Evolutionary conservation across 352 stramenopile species (phyloP).

Genomic region (Pelagophyceae sp.): DNA sequence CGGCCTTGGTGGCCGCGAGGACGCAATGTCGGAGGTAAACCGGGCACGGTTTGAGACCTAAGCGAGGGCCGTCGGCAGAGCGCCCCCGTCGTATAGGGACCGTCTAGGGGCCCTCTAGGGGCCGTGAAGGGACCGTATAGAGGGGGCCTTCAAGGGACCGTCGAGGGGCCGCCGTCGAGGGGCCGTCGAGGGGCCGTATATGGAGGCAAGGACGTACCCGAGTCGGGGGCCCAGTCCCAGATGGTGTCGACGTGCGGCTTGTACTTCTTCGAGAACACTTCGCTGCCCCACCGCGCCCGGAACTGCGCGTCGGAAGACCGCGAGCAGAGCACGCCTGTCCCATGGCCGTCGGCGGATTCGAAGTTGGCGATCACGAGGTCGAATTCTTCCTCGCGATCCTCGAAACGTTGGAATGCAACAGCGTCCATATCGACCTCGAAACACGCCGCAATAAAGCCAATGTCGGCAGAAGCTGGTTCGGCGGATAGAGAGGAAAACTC

Average conservation of each 20-base stretch:
- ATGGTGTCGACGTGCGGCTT: conserved; percentile 72
- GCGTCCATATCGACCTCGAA: conserved; percentile 5
- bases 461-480: conserved; percentile 50
- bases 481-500: conserved; percentile 75
- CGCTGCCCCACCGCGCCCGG: conserved; percentile 59
- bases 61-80: too few relatives aligned
- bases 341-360: conserved; percentile 19
- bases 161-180: too few relatives aligned
- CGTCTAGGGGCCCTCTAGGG: too few relatives aligned
- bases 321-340: conserved; percentile 65
- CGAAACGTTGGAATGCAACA: conserved; percentile 40
- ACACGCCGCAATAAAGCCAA: conserved; percentile 38
- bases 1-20: conserved; percentile 50
- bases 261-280: conserved; percentile 69
- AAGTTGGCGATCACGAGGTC: conserved; percentile 66
- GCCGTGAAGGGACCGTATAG: too few relatives aligned
- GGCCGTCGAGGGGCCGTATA: too few relatives aligned
- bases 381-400: conserved; percentile 74
- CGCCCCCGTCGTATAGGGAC: too few relatives aligned
- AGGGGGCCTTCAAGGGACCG: too few relatives aligned
- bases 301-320: conserved; percentile 74
- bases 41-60: conserved; percentile 69
- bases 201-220: too few relatives aligned
- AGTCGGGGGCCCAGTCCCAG: conserved; percentile 69
- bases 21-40: conserved; percentile 84